These are phyloP conservation scores for Russula virescens DNA, from an alignment of 768 basidiomycete species.

Conservation along the genomic window DNA sequence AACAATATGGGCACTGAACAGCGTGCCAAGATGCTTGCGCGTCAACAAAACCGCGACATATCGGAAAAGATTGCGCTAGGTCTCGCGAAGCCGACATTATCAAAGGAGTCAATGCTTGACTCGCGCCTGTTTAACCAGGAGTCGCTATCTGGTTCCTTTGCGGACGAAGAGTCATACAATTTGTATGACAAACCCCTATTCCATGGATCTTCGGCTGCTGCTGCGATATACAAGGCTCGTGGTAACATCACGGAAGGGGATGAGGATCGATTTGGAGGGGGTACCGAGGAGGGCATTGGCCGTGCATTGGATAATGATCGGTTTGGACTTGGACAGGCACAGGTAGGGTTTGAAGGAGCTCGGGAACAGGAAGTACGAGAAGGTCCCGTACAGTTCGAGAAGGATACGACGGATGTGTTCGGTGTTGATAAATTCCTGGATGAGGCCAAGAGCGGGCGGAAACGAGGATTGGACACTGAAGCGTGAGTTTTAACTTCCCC, in stretches of 20 bases:
- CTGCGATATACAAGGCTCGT: slow-evolving; percentile 98
- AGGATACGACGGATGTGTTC: slow-evolving; percentile 95
- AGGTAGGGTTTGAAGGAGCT: slow-evolving; percentile 89
- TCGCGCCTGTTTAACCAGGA: slow-evolving; percentile 98
- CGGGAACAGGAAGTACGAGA: slow-evolving; percentile 76
- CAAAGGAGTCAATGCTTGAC: slow-evolving; percentile 97
- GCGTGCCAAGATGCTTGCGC: slow-evolving; percentile 90
- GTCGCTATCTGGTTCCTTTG: slow-evolving; percentile 73
- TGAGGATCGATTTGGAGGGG: slow-evolving; percentile 90
- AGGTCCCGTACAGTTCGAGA: slow-evolving; percentile 98
- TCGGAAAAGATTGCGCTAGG: slow-evolving; percentile 99
- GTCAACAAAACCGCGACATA: slow-evolving; percentile 97
- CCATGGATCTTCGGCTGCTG: slow-evolving; percentile 91
- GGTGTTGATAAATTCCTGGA: slow-evolving; percentile 96
- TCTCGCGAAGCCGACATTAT: slow-evolving; percentile 91
- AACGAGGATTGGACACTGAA: slow-evolving; percentile 76
- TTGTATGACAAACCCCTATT: slow-evolving; percentile 94
- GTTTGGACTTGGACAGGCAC: slow-evolving; percentile 81
- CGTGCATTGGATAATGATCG: slow-evolving; percentile 90
- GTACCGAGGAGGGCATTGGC: slow-evolving; percentile 91
- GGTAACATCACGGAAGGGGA: slow-evolving; percentile 81
- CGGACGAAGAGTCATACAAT: slow-evolving; percentile 89
- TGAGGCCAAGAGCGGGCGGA: slow-evolving; percentile 92
- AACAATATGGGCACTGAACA: slow-evolving; percentile 98
- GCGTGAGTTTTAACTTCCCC: slow-evolving; percentile 40